phyloP scores from a whole-genome alignment of 345 rosid genomes.

The Moringa oleifera region DNA sequence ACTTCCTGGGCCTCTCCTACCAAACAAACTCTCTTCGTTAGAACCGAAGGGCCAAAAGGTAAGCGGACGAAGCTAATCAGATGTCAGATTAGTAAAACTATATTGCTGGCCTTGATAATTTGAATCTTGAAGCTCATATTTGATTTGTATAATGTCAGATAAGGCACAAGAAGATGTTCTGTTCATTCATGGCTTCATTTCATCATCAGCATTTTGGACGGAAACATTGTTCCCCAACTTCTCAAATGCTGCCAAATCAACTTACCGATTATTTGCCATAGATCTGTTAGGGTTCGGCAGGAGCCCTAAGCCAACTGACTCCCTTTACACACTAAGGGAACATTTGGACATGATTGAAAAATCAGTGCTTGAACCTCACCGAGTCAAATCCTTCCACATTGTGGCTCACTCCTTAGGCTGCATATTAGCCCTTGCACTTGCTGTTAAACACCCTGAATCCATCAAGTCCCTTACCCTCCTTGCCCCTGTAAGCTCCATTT shows the following conservation, averaged over 20 bases:
- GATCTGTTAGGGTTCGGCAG: conserved; percentile 89
- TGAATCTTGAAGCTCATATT: background rate
- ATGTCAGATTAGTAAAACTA: background rate
- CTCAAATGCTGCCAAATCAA: conserved; percentile 56
- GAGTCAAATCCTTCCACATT: conserved; percentile 81
- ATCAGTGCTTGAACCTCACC: conserved; percentile 55
- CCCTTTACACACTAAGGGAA: conserved; percentile 82
- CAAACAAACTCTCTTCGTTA: conserved; percentile 67
- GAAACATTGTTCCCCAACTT: conserved; percentile 94
- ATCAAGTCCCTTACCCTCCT: conserved; percentile 83
- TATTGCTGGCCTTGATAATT: background rate
- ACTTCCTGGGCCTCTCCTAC: conserved; percentile 60
- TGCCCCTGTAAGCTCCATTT: conserved; percentile 61
- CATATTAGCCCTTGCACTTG: conserved; percentile 90
- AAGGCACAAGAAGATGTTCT: conserved; percentile 68
- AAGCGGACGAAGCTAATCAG: background rate
- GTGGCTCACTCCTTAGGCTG: conserved; percentile 99
- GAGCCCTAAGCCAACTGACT: conserved; percentile 94
- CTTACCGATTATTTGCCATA: conserved; percentile 66
- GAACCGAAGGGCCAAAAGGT: conserved; percentile 60
- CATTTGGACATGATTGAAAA: conserved; percentile 91
- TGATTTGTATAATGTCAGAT: conserved; percentile 17
- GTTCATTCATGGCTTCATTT: conserved; percentile 98
- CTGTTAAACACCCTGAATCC: conserved; percentile 70
- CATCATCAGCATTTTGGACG: conserved; percentile 95